Percentiles rank a stretch among this genome's conserved stretches.
Conservation (phyloP, 805 yeast species). For the Kuraishia hungarica region DNA sequence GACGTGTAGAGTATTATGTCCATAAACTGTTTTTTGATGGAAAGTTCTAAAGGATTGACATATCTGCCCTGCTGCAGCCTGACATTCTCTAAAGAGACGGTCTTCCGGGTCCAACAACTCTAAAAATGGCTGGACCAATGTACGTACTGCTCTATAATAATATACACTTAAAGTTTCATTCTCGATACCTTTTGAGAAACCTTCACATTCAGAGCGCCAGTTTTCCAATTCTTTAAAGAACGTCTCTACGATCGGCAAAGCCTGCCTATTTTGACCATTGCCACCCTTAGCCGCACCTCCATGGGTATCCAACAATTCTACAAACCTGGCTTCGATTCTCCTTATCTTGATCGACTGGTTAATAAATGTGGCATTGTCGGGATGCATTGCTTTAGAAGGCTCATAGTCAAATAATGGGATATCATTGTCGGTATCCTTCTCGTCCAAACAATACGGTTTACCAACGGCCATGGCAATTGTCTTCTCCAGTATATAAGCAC, state of each 20-base stretch:
- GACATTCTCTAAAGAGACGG: slow-evolving; percentile 54
- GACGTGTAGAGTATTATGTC: slow-evolving; percentile 58
- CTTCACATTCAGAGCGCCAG: slow-evolving; percentile 49
- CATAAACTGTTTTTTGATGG: slow-evolving; percentile 52
- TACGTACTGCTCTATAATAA: slow-evolving; percentile 51
- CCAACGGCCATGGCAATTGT: slow-evolving; percentile 56
- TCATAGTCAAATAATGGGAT: slow-evolving; percentile 43
- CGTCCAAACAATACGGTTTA: slow-evolving; percentile 45
- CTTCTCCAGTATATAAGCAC: slow-evolving; percentile 52
- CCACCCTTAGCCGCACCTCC: neutral
- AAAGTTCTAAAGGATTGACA: slow-evolving; percentile 56
- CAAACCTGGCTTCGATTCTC: slow-evolving; percentile 51
- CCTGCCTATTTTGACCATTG: slow-evolving; percentile 10
- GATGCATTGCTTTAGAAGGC: slow-evolving; percentile 28
- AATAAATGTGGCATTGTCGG: slow-evolving; percentile 32
- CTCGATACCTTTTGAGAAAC: slow-evolving; percentile 39
- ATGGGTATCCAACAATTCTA: slow-evolving; percentile 31
- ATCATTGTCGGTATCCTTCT: slow-evolving; percentile 36
- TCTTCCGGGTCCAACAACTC: slow-evolving; percentile 55
- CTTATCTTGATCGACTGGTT: slow-evolving; percentile 49
- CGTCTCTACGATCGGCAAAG: slow-evolving; percentile 40
- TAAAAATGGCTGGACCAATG: slow-evolving; percentile 55
- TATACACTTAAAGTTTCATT: slow-evolving; percentile 51
- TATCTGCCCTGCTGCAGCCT: slow-evolving; percentile 64
- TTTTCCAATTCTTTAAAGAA: slow-evolving; percentile 45